A percentile compares a stretch with the other conserved stretches of the same genome.
Evolutionary conservation across 805 yeast genomes (phyloP).

Genomic region (Cephaloascus fragrans): DNA sequence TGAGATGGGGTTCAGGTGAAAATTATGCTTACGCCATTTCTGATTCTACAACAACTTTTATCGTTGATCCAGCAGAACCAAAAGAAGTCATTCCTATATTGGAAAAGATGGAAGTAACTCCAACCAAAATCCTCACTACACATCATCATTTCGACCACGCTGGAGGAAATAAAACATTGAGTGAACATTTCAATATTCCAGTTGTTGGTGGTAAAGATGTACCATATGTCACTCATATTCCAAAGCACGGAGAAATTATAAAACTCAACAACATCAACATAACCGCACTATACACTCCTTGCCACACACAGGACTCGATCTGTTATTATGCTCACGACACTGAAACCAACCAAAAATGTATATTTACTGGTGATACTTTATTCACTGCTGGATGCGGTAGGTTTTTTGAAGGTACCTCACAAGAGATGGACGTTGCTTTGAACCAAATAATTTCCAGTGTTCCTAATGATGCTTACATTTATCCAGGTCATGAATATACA

Average conservation of each 20-base stretch:
- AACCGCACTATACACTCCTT: slow-evolving; percentile 88
- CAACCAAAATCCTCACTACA: slow-evolving; percentile 81
- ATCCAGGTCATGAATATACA: slow-evolving; percentile 97
- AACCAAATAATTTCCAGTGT: slow-evolving; percentile 46
- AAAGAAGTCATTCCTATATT: slow-evolving; percentile 47
- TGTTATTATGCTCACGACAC: slow-evolving; percentile 71
- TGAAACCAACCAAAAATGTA: slow-evolving; percentile 55
- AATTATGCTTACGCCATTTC: slow-evolving; percentile 78
- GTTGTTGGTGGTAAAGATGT: slow-evolving; percentile 81
- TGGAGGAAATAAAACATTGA: slow-evolving; percentile 59
- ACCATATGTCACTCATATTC: slow-evolving; percentile 62
- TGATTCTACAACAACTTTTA: slow-evolving; percentile 57
- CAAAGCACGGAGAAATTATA: slow-evolving; percentile 51
- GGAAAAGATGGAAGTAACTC: slow-evolving; percentile 29
- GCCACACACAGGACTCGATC: slow-evolving; percentile 95
- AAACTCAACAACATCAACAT: slow-evolving; percentile 60
- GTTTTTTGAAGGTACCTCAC: slow-evolving; percentile 85
- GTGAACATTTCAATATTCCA: slow-evolving; percentile 35
- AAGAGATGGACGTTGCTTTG: slow-evolving; percentile 69
- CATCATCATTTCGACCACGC: slow-evolving; percentile 96
- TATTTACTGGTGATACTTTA: slow-evolving; percentile 93
- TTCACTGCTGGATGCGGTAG: slow-evolving; percentile 95
- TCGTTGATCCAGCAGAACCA: slow-evolving; percentile 92
- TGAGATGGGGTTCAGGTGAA: slow-evolving; percentile 94
- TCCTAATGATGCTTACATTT: slow-evolving; percentile 65